phyloP scores from a whole-genome alignment of 2,329 filamentous ascomycete species.

The Scedosporium boydii region DNA sequence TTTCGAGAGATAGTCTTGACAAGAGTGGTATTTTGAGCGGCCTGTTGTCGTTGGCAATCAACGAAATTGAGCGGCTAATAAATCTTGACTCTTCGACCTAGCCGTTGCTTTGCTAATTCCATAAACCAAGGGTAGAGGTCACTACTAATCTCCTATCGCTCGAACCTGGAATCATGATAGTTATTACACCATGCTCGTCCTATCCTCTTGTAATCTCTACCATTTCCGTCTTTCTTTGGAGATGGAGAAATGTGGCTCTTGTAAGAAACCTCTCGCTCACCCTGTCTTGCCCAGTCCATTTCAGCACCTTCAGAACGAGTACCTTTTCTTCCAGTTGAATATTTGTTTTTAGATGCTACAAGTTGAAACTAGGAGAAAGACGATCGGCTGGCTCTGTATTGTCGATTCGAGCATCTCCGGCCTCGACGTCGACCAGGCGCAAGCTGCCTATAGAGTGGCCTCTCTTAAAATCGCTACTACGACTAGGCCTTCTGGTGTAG shows the following conservation, averaged over 20 bases:
- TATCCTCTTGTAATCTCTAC: neutral
- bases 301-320: neutral
- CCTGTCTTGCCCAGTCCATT: neutral
- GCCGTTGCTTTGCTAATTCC: neutral
- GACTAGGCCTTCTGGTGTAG: neutral
- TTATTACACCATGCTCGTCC: neutral
- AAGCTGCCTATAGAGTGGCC: neutral
- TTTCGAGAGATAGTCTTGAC: too few species aligned
- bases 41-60: too few species aligned
- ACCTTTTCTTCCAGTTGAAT: neutral
- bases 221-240: neutral
- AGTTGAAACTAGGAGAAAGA: neutral
- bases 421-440: neutral
- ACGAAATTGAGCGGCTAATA: too few species aligned
- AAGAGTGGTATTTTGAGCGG: too few species aligned
- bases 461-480: neutral
- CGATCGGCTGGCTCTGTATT: neutral
- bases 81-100: too few species aligned
- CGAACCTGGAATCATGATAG: neutral
- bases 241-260: neutral
- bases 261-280: neutral
- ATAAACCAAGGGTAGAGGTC: neutral
- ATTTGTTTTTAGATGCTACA: neutral
- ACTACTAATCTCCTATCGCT: neutral
- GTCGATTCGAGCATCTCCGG: neutral